A percentile compares a stretch with the other conserved stretches of the same genome.
phyloP scores from a whole-genome alignment of 2,329 filamentous ascomycete species.

The Fusarium succisae region DNA sequence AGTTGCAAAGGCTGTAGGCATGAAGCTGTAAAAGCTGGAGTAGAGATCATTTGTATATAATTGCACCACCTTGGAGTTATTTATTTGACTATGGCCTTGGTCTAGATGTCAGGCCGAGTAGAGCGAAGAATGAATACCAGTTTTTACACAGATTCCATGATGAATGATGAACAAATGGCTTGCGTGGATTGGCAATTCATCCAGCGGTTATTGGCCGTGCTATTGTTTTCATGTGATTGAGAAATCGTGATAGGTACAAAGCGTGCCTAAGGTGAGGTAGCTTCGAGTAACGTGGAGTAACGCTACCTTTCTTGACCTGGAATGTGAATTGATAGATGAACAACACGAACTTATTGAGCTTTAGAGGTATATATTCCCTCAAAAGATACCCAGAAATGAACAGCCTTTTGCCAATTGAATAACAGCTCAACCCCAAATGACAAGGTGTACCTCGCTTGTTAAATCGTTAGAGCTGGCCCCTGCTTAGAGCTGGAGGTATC shows the following conservation, averaged over 20 bases:
- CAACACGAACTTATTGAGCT: not conserved
- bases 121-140: conserved; percentile 20
- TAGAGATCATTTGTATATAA: conserved; percentile 23
- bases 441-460: conserved; percentile 10
- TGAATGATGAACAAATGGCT: not conserved
- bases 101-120: not conserved
- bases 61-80: conserved; percentile 19
- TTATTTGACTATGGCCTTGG: not conserved
- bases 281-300: not conserved
- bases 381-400: not conserved
- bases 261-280: not conserved
- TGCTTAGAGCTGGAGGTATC: not conserved
- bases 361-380: not conserved
- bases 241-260: not conserved
- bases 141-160: not conserved
- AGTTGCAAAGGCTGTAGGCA: conserved; percentile 90
- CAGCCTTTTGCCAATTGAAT: not conserved
- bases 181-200: not conserved
- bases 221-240: not conserved
- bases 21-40: conserved; percentile 78
- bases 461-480: conserved; percentile 2
- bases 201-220: not conserved
- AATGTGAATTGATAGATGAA: not conserved
- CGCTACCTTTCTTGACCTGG: not conserved
- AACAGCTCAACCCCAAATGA: not conserved